Percentiles rank a stretch among this genome's conserved stretches.
Evolutionary conservation across 1,284 basidiomycete species (phyloP).

Genomic region (Phaffia rhodozyma): DNA sequence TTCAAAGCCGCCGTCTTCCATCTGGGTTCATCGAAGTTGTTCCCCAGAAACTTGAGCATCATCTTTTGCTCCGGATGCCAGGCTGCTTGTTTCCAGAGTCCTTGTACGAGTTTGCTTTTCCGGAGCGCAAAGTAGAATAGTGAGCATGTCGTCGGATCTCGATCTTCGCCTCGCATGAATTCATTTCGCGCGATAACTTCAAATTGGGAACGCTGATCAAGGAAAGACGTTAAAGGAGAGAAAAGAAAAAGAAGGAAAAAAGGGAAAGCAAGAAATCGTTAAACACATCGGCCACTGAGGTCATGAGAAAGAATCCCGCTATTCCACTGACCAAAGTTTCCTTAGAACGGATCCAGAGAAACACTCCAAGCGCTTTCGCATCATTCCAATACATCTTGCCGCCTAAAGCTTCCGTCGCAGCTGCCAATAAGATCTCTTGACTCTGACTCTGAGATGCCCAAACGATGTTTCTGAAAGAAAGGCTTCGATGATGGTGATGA

Average conservation of each 20-base stretch:
- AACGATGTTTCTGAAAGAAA: constrained; percentile 81
- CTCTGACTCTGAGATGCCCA: constrained; percentile 93
- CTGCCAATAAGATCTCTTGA: constrained; percentile 66
- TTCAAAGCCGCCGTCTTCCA: constrained; percentile 92
- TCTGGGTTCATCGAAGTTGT: constrained; percentile 73
- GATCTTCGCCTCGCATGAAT: constrained; percentile 69
- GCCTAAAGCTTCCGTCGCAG: constrained; percentile 56
- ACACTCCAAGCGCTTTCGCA: constrained; percentile 71
- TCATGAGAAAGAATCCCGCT: not conserved
- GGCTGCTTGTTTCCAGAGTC: constrained; percentile 86
- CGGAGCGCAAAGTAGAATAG: constrained; percentile 90
- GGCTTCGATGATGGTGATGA: constrained; percentile 52
- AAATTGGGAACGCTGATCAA: constrained; percentile 55
- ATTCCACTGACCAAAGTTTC: constrained; percentile 55
- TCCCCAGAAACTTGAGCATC: constrained; percentile 86
- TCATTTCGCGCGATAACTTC: constrained; percentile 87
- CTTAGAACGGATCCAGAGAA: constrained; percentile 69
- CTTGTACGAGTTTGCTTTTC: constrained; percentile 81
- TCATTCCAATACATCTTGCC: constrained; percentile 80
- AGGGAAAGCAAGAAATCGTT: constrained; percentile 1
- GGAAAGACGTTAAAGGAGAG: not conserved
- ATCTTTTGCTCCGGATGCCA: constrained; percentile 82
- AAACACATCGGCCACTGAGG: not conserved
- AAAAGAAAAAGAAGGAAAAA: not conserved
- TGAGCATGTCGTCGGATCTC: constrained; percentile 80